Conservation (phyloP, 257 asterid genomes). For the Plantago ovata region DNA sequence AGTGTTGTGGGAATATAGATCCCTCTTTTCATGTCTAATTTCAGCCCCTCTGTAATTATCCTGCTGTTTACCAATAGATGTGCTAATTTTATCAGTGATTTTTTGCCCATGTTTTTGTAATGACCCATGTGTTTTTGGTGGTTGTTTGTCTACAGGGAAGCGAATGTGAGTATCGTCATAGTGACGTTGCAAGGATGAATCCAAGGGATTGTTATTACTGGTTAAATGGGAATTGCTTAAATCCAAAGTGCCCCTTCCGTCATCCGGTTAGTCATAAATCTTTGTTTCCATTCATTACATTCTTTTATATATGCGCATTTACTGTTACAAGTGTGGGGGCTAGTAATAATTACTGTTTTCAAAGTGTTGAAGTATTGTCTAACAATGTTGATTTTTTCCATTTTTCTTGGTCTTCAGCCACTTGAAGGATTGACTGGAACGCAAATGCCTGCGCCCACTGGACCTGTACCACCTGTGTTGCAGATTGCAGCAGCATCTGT, state of each 20-base stretch:
- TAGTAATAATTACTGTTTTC: background rate
- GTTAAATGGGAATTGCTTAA: constrained; percentile 83
- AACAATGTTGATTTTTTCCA: background rate
- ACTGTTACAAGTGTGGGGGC: background rate
- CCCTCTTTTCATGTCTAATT: too few relatives aligned
- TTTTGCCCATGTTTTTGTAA: background rate
- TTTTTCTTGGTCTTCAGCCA: constrained; percentile 45
- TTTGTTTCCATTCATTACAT: constrained; percentile 1
- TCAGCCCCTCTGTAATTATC: too few relatives aligned
- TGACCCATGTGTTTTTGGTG: constrained; percentile 1
- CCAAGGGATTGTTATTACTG: constrained; percentile 91
- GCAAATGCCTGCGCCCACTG: constrained; percentile 47
- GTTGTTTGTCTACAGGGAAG: constrained; percentile 50
- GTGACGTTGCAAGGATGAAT: constrained; percentile 76
- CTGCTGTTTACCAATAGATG: too few relatives aligned
- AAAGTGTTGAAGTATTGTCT: background rate
- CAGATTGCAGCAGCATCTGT: constrained; percentile 37
- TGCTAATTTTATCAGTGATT: constrained; percentile 7
- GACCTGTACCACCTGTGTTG: constrained; percentile 35
- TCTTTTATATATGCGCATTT: constrained; percentile 5
- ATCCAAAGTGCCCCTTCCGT: constrained; percentile 72
- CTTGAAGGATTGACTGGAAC: constrained; percentile 71
- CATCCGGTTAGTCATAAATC: constrained; percentile 69
- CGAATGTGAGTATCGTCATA: constrained; percentile 89
- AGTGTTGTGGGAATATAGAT: too few relatives aligned